phyloP scores from a whole-genome alignment of 2,329 filamentous ascomycete genomes.

The Aspergillus floridensis region DNA sequence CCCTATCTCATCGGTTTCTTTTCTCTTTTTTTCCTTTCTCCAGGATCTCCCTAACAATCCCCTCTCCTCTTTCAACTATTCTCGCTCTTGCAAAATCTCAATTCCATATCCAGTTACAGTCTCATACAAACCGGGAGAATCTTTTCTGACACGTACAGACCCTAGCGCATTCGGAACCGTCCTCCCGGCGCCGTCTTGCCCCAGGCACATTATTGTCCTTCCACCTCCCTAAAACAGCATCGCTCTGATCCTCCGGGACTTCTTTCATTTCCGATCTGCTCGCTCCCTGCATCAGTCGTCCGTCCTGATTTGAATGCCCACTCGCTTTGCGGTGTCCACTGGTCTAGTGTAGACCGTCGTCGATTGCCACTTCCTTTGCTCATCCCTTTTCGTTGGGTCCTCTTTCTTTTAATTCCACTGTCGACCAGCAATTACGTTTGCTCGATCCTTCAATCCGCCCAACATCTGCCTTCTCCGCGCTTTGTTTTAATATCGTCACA shows the following conservation, averaged over 20 bases:
- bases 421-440: slow-evolving; percentile 4
- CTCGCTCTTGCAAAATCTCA: background rate
- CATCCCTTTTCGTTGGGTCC: background rate
- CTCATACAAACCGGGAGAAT: background rate
- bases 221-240: slow-evolving; percentile 10
- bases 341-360: slow-evolving; percentile 6
- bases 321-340: slow-evolving; percentile 9
- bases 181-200: slow-evolving; percentile 23
- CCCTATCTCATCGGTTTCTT: background rate
- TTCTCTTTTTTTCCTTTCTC: background rate
- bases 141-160: slow-evolving; percentile 12
- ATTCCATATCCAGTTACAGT: background rate
- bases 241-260: slow-evolving; percentile 3
- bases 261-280: slow-evolving; percentile 9
- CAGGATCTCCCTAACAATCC: too few species aligned
- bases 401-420: background rate
- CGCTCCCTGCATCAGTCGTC: slow-evolving; percentile 2
- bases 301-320: slow-evolving; percentile 5
- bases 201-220: slow-evolving; percentile 17
- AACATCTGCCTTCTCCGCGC: background rate
- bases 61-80: too few species aligned
- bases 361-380: background rate
- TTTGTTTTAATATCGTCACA: background rate
- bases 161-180: slow-evolving; percentile 22
- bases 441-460: background rate